Conservation (phyloP, 1,139 yeast genomes). For the Hemisphaericaspora subhashii region DNA sequence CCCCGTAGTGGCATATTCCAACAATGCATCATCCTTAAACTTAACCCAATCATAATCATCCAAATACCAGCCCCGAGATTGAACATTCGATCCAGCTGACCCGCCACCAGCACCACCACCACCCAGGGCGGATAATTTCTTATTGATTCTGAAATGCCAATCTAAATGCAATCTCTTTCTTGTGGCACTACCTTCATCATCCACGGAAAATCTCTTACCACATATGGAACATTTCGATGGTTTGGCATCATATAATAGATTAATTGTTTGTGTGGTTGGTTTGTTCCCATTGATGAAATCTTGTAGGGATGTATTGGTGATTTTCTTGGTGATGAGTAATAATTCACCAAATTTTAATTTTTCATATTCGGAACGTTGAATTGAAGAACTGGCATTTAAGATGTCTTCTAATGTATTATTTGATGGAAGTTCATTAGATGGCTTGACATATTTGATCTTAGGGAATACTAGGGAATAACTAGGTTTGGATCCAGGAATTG, state of each 20-base stretch:
- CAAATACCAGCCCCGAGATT: slow-evolving; percentile 82
- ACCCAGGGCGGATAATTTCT: slow-evolving; percentile 73
- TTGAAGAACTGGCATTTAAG: slow-evolving; percentile 22
- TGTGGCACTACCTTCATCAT: slow-evolving; percentile 52
- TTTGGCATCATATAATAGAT: slow-evolving; percentile 56
- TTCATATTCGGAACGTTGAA: slow-evolving; percentile 33
- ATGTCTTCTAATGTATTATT: slow-evolving; percentile 36
- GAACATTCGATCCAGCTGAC: slow-evolving; percentile 37
- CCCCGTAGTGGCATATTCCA: slow-evolving; percentile 34
- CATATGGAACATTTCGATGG: slow-evolving; percentile 87
- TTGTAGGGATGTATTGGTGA: slow-evolving; percentile 27
- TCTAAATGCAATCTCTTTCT: slow-evolving; percentile 69
- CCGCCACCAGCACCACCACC: too few relatives aligned
- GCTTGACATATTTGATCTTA: slow-evolving; percentile 25
- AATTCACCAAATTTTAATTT: slow-evolving; percentile 29
- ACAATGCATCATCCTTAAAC: slow-evolving; percentile 61
- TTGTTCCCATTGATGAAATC: slow-evolving; percentile 35
- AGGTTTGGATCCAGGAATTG: slow-evolving; percentile 44
- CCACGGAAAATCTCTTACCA: slow-evolving; percentile 78
- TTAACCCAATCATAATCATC: slow-evolving; percentile 72
- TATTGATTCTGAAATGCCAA: slow-evolving; percentile 95
- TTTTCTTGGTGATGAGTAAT: slow-evolving; percentile 24
- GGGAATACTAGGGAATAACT: slow-evolving; percentile 40
- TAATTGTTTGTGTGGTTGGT: slow-evolving; percentile 26
- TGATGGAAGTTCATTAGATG: slow-evolving; percentile 12